phyloP scores from a whole-genome alignment of 106 monocot species.

The Allium fistulosum region DNA sequence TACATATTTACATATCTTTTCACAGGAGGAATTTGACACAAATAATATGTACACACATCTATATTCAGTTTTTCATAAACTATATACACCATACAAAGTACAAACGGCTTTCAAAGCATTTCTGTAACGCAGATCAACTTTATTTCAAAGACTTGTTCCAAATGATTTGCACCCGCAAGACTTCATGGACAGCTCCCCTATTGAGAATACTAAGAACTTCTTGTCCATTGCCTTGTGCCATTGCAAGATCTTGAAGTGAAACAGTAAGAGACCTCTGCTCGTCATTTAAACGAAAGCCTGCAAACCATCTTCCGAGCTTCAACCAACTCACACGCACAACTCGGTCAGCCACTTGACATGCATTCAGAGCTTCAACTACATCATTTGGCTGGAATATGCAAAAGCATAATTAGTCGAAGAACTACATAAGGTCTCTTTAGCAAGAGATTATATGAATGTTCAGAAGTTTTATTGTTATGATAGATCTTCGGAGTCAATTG shows the following conservation, averaged over 20 bases:
- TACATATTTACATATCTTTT: conserved; percentile 3
- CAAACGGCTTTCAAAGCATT: not conserved
- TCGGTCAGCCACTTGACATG: conserved; percentile 33
- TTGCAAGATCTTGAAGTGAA: conserved; percentile 49
- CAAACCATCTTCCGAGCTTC: conserved; percentile 75
- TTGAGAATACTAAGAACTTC: conserved; percentile 44
- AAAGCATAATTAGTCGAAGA: not conserved
- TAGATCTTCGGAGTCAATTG: too few relatives aligned
- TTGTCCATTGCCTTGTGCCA: conserved; percentile 16
- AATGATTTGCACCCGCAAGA: conserved; percentile 66
- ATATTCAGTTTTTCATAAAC: not conserved
- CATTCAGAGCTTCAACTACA: conserved; percentile 45
- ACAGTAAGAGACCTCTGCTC: conserved; percentile 44
- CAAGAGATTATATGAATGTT: too few relatives aligned
- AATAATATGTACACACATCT: not conserved
- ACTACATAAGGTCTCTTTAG: too few relatives aligned
- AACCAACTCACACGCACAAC: conserved; percentile 62
- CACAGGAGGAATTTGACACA: not conserved
- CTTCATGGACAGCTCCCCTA: conserved; percentile 79
- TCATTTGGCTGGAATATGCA: conserved; percentile 34
- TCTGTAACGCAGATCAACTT: not conserved
- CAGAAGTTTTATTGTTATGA: too few relatives aligned
- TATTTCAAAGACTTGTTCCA: not conserved
- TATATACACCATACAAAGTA: not conserved
- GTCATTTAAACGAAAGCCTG: conserved; percentile 74